Base-by-base conservation (phyloP, 73 alveolate genomes). In the Paramecium biaurelia region DNA sequence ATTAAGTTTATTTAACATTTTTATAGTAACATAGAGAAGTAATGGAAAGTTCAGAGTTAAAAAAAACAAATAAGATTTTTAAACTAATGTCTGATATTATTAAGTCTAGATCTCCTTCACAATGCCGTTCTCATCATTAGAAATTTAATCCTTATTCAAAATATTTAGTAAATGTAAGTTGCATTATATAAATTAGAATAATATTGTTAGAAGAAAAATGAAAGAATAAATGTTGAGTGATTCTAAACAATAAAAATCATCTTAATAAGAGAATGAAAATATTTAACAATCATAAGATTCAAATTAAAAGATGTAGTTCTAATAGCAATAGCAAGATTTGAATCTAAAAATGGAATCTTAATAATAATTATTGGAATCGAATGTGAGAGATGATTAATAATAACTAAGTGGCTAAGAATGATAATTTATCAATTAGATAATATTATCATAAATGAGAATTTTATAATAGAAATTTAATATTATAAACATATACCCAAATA, bases 71-170 rank as follows among this genome's bases (percentile, higher is more conserved):
- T 24, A 79, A 79, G 23, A 79, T 79, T 23, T 79, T 79, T 47
- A 79, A 79, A 79, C 74, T 79, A 2, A 79, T 79, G 90, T 79
- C 90, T 0, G 90, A 79, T 43, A 79, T 79, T 7, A 79, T 79
- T 24, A 79, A 79, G 56, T 43, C 76, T 41, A 38, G 90, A 79
- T 79, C 90, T 21, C 90, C 90, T 12, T 41, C 76, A 2, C 18
- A 79, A 24, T 79, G 90, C 43, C 47, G 90, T 37, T 79, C 90
- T 10, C 90, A 79, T 79, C 90, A 79, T 79, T 47, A 79, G 32
- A 79, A 79, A 45, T 79, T 79, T 15, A 79, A 79, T 43, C 90
- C 90, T 11, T 79, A 79, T n/a, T 79, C 90, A 0, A 79, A 47
- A 79, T 79, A 79, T 72, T 35, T 72, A 72, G 35, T 35, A 0